Conservation (phyloP, 805 yeast genomes). For the Hanseniaspora occidentalis region DNA sequence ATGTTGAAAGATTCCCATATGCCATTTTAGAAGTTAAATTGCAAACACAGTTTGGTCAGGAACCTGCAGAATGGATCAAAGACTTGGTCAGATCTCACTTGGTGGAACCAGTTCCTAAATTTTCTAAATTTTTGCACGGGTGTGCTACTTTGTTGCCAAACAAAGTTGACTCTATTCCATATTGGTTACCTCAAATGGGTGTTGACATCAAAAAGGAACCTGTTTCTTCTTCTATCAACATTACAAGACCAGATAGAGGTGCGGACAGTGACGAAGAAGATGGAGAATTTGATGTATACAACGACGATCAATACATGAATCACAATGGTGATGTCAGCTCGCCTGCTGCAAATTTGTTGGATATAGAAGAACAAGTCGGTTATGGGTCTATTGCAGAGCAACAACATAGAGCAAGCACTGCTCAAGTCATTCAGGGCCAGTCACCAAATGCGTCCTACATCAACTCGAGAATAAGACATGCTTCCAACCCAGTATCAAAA, state of each 20-base stretch:
- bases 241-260: constrained; percentile 20
- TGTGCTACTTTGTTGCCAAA: constrained; percentile 85
- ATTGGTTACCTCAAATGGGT: constrained; percentile 97
- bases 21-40: constrained; percentile 95
- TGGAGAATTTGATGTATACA: constrained; percentile 26
- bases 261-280: constrained; percentile 24
- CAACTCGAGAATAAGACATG: constrained; percentile 12
- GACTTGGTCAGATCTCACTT: constrained; percentile 84
- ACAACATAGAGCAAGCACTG: constrained; percentile 2
- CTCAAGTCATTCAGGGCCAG: constrained; percentile 7
- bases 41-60: constrained; percentile 97
- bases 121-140: constrained; percentile 95
- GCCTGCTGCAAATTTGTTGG: constrained; percentile 48
- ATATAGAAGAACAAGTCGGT: constrained; percentile 56
- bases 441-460: constrained; percentile 24
- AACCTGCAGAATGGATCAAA: constrained; percentile 96
- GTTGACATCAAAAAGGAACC: constrained; percentile 87
- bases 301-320: constrained; percentile 18
- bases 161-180: constrained; percentile 74
- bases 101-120: constrained; percentile 97
- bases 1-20: constrained; percentile 88
- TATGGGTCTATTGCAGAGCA: constrained; percentile 29
- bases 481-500: constrained; percentile 13
- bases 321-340: constrained; percentile 26
- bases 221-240: constrained; percentile 33